phyloP scores from a whole-genome alignment of 139 green algal genomes.

The Chlorella vulgaris region DNA sequence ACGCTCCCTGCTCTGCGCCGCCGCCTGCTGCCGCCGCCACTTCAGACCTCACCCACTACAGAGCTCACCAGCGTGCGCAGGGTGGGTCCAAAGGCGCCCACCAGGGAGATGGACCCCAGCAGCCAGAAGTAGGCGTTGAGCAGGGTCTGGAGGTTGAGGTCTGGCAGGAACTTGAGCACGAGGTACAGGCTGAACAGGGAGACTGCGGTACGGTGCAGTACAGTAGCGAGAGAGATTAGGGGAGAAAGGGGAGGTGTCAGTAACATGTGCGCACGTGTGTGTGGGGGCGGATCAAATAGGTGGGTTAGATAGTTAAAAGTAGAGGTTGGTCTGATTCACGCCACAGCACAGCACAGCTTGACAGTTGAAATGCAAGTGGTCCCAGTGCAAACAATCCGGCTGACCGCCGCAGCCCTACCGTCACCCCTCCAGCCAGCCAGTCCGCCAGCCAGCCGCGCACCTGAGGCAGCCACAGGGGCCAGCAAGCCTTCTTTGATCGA shows the following conservation, averaged over 20 bases:
- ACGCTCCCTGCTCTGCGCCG: too few species aligned
- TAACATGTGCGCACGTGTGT: too few species aligned
- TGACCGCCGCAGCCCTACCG: too few species aligned
- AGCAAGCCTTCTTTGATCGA: slow-evolving; percentile 71
- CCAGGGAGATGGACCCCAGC: slow-evolving; percentile 69
- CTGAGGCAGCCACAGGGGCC: slow-evolving; percentile 64
- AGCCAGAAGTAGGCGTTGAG: slow-evolving; percentile 86
- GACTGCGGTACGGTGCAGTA: neutral
- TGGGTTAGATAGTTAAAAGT: too few species aligned
- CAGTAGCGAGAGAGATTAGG: neutral
- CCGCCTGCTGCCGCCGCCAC: too few species aligned
- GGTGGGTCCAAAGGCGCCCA: slow-evolving; percentile 49
- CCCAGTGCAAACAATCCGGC: too few species aligned
- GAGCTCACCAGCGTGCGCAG: slow-evolving; percentile 43
- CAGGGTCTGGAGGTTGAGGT: slow-evolving; percentile 70
- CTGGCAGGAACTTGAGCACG: slow-evolving; percentile 76
- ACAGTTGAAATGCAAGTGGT: too few species aligned
- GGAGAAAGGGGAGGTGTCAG: neutral
- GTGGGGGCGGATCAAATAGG: too few species aligned
- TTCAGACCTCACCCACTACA: neutral
- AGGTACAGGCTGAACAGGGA: slow-evolving; percentile 79
- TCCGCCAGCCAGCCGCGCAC: neutral
- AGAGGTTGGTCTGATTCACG: too few species aligned
- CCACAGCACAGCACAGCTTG: too few species aligned
- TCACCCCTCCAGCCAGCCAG: too few species aligned